These are phyloP conservation scores for Citrus australasica DNA, from an alignment of 345 rosid genomes.

Conservation along the genomic window DNA sequence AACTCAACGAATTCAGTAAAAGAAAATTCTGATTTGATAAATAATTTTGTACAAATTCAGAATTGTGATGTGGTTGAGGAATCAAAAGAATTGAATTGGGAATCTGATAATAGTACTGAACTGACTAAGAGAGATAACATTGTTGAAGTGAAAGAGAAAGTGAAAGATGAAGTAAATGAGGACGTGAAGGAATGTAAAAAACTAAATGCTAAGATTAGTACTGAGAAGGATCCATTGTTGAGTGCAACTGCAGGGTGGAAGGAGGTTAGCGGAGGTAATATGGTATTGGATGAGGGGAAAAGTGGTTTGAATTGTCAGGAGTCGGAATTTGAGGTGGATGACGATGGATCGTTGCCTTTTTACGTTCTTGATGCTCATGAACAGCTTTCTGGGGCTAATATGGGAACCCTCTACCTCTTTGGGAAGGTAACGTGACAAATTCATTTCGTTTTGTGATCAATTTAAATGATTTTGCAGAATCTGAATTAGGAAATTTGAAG, in stretches of 20 bases:
- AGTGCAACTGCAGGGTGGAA: conserved; percentile 92
- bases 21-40: conserved; percentile 6
- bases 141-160: conserved; percentile 35
- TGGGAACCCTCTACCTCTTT: conserved; percentile 79
- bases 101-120: background rate
- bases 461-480: background rate
- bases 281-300: conserved; percentile 20
- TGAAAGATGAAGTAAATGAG: conserved; percentile 21
- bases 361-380: conserved; percentile 82
- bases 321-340: conserved; percentile 66
- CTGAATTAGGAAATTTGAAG: background rate
- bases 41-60: conserved; percentile 3
- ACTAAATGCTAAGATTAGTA: conserved; percentile 67
- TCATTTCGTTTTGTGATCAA: background rate
- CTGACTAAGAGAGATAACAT: conserved; percentile 7
- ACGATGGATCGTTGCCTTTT: conserved; percentile 68
- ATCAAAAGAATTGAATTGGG: conserved; percentile 2
- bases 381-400: conserved; percentile 75
- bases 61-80: conserved; percentile 17
- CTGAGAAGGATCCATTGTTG: conserved; percentile 54
- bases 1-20: conserved; percentile 6
- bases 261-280: conserved; percentile 46
- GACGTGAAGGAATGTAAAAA: conserved; percentile 24
- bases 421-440: conserved; percentile 64
- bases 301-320: conserved; percentile 31